Evolutionary conservation across 768 basidiomycete genomes (phyloP), one percentile per base, ranked within the genome.

Genomic region (Trichaptum fuscoviolaceum): DNA sequence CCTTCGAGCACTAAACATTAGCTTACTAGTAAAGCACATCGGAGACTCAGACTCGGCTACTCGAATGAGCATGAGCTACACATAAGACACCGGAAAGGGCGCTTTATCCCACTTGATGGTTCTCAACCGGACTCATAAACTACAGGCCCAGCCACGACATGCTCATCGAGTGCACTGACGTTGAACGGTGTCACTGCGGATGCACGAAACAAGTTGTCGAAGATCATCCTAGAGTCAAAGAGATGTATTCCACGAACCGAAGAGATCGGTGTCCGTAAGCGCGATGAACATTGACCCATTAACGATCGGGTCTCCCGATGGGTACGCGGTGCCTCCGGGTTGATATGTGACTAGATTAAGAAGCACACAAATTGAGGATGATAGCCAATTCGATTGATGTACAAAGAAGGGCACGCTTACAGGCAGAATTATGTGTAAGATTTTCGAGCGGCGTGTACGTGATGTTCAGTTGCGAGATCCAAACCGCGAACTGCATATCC

Each of bases 391-490:
- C 12, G 42, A 52, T 6, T 6, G 42, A 52, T 52, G n/a, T 20
- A 52, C 12, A 12, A 52, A 15, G 35, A 52, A 20, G 20, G 10
- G 42, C 42, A 20, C 42, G 30, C 30, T 30, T 30, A 52, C 71
- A 75, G 0, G 79, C 86, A n/a, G 77, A 75, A 69, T 79, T 78
- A 23, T 78, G 79, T 65, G 77, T 76, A 64, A 81, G 69, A 64
- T 82, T 77, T 35, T 72, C 72, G 35, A 88, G 76, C 0, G 82
- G 79, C 5, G 83, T 83, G 76, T 82, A 87, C 6, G 87, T 87
- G 12, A 79, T 80, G 78, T 87, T 89, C 64, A 87, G 75, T 73
- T 88, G 86, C 24, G 79, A 82, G 64, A 87, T 82, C 83, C 86
- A 88, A 2, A 83, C 83, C 7, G 81, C 83, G 67, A 77, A 87